phyloP scores from a whole-genome alignment of 495 filamentous ascomycete genomes.

The Penicillium parvum region DNA sequence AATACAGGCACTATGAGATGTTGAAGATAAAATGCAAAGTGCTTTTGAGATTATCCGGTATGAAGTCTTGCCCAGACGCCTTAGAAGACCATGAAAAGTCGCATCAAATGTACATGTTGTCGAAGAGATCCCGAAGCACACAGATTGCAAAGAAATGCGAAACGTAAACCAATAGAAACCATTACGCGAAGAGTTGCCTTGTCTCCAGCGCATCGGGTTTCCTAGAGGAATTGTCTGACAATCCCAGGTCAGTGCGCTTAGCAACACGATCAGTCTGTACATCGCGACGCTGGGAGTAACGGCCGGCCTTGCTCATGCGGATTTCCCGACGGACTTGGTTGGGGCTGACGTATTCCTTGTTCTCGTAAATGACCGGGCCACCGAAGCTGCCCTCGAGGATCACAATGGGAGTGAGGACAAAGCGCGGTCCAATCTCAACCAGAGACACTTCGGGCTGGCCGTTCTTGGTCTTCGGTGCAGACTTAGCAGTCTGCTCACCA shows the following conservation, averaged over 20 bases:
- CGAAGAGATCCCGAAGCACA: slow-evolving; percentile 30
- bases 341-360: slow-evolving; percentile 94
- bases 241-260: slow-evolving; percentile 70
- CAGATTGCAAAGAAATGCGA: slow-evolving; percentile 26
- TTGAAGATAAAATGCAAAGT: slow-evolving; percentile 18
- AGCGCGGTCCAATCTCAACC: slow-evolving; percentile 91
- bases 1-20: no score
- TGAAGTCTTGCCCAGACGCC: slow-evolving; percentile 37
- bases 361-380: slow-evolving; percentile 96
- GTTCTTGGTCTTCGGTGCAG: slow-evolving; percentile 34
- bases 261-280: slow-evolving; percentile 63
- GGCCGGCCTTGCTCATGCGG: slow-evolving; percentile 65
- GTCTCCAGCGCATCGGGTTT: slow-evolving; percentile 73
- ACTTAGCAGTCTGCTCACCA: slow-evolving; percentile 30
- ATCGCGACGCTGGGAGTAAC: slow-evolving; percentile 70
- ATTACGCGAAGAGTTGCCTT: slow-evolving; percentile 71
- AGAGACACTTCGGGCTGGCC: slow-evolving; percentile 66
- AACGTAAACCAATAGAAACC: slow-evolving; percentile 8
- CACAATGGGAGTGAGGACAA: slow-evolving; percentile 92
- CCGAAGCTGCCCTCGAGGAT: slow-evolving; percentile 95
- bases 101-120: slow-evolving; percentile 42
- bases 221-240: slow-evolving; percentile 60
- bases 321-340: slow-evolving; percentile 88
- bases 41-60: slow-evolving; percentile 26
- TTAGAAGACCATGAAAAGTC: slow-evolving; percentile 36